Evolutionary conservation across 441 rosid species (phyloP), one percentile per base, ranked within the genome.

Genomic region (Pelargonium australe): DNA sequence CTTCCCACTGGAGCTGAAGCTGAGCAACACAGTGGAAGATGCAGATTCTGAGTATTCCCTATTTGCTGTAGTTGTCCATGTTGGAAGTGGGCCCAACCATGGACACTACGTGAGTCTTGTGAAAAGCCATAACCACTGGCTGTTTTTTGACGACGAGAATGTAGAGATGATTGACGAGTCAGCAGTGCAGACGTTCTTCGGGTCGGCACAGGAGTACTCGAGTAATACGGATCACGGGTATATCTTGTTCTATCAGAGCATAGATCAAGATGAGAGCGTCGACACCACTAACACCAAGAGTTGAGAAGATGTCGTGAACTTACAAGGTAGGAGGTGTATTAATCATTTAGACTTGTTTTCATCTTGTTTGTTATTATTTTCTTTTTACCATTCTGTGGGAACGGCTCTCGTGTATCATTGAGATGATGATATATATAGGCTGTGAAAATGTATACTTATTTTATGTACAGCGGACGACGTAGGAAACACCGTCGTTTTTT

Each of bases 51-150:
- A 88, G 68, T 94, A 94, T 81, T 91, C 97, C 4, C 86, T 92
- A 53, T 92, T 90, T 77, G 98, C 97, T 4, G 98, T 92, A 16
- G 98, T 92, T 66, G 96, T 92, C 58, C 98, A 92, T 49, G 96
- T 90, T 1, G 98, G 98, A 45, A 92, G 96, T 40, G 97, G 98
- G 58, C 97, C 98, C 7, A 92, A 90, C 79, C 97, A 92, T 40
- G 97, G 96, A 17, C 97, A 91, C 69, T 94, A 94, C 20, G 97
- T 91, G 64, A 91, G 97, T 81, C 94, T 94, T 5, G 92, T 94
- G 82, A 91, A 89, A 80, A 84, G 88, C 71, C 96, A 90, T 72
- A 84, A 90, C 81, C 96, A 91, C 78, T 91, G 95, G 96, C 80
- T 89, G 70, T 88, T 88, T 81, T 91, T 95, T 62, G 96, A 90